Evolutionary conservation across 1,139 yeast genomes (phyloP), one percentile per base, ranked within the genome.

Genomic region (Saccharomycopsis phalli): DNA sequence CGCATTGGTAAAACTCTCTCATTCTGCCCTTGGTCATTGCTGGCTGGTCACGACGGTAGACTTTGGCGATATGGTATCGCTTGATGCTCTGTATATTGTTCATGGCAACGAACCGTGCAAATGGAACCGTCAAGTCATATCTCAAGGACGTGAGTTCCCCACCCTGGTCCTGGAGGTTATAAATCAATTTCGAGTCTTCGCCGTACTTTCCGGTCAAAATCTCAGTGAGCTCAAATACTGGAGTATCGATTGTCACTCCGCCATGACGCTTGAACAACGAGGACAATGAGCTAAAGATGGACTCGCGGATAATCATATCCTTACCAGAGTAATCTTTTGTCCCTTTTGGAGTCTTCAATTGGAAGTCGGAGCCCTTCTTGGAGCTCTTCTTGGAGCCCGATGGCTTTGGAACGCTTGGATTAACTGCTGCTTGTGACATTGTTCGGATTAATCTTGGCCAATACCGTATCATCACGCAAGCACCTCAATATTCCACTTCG

Each of bases 1-100:
- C 98, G 68, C 98, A 91, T 65, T 91, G 98, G 63, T 91, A 91
- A 55, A 91, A 91, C 62, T 91, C 98, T 72, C 98, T 81, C 98
- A 91, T 91, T 64, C 98, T 77, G 46, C 98, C 98, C 63, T 91
- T 91, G 45, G 97, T 88, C 98, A 91, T 91, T 13, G 98, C 98
- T 4, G 98, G 98, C 63, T 91, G 98, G 60, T 91, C 98, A 65
- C 98, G 81, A 66, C 98, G 76, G 65, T 91, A 91, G 41, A 91
- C 98, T 63, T 91, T 91, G 52, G 98, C 98, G 51, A 91, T 84
- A 65, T 91, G 98, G 62, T 78, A 91, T 58, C 98, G 74, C 65
- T 91, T 91, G 62, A 91, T 91, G 57, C 69, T 75, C 53, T 84
- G 81, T 48, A 91, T 73, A 55, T 84, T 86, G 66, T 91, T 91